These are phyloP conservation scores for Agarophyton chilense DNA, from an alignment of 23 red algal genomes.

Conservation along the genomic window DNA sequence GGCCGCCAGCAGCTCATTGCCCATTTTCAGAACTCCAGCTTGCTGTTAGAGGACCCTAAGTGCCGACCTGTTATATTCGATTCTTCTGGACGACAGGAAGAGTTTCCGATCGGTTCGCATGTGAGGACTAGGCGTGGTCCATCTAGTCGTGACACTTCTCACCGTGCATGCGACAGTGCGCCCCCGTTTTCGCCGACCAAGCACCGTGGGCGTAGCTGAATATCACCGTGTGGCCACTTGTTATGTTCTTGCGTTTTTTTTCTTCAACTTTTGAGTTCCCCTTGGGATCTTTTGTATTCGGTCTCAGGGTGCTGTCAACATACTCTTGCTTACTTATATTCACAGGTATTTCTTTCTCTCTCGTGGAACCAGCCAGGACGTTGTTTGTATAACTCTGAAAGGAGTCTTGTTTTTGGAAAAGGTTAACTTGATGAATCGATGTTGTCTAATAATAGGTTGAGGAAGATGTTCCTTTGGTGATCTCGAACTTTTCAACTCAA, in stretches of 20 bases:
- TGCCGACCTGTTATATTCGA: constrained; percentile 90
- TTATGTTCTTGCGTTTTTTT: constrained; percentile 18
- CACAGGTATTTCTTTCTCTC: constrained; percentile 6
- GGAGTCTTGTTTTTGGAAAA: not conserved
- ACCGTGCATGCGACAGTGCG: constrained; percentile 30
- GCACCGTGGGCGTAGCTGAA: constrained; percentile 16
- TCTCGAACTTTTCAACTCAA: not conserved
- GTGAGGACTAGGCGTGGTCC: constrained; percentile 88
- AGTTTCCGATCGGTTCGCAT: constrained; percentile 90
- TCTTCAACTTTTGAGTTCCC: not conserved
- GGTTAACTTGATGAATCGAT: not conserved
- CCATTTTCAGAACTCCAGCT: constrained; percentile 90
- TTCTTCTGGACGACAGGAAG: constrained; percentile 71
- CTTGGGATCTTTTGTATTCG: not conserved
- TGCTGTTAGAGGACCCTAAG: constrained; percentile 90
- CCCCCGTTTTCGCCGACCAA: constrained; percentile 59
- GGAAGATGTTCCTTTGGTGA: not conserved
- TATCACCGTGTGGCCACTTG: not conserved
- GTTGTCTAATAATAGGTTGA: not conserved
- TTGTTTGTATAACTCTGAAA: not conserved
- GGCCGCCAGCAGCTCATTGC: constrained; percentile 84
- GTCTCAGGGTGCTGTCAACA: not conserved
- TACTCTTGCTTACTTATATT: constrained; percentile 24
- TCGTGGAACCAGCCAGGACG: not conserved
- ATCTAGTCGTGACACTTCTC: constrained; percentile 61